Evolutionary conservation across 2,329 filamentous ascomycete genomes (phyloP).

Genomic region (Fusarium sp.): DNA sequence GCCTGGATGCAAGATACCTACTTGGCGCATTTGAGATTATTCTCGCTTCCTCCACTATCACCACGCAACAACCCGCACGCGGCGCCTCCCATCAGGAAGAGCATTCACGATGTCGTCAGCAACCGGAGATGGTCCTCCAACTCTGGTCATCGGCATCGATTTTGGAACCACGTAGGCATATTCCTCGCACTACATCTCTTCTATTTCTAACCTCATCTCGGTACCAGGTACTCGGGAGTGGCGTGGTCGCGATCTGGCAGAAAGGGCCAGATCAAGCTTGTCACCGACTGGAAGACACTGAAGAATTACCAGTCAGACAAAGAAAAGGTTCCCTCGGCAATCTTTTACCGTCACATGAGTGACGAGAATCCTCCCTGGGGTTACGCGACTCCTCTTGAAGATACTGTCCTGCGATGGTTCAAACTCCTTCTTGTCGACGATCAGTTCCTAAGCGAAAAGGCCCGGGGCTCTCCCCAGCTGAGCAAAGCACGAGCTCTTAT

Average conservation of each 20-base stretch:
- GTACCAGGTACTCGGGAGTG: slow-evolving; percentile 58
- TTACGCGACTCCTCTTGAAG: slow-evolving; percentile 48
- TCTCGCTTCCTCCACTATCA: neutral
- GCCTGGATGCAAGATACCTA: neutral
- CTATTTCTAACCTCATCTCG: slow-evolving; percentile 4
- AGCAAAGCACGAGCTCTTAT: slow-evolving; percentile 23
- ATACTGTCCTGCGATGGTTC: slow-evolving; percentile 57
- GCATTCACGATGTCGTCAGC: neutral
- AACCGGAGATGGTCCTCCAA: neutral
- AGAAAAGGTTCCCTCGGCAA: slow-evolving; percentile 53
- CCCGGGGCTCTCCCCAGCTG: slow-evolving; percentile 48
- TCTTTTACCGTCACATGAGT: slow-evolving; percentile 41
- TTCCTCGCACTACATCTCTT: rapidly evolving
- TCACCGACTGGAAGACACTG: slow-evolving; percentile 52
- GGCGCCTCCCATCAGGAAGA: neutral
- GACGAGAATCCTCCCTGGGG: slow-evolving; percentile 50
- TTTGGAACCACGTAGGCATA: slow-evolving; percentile 35
- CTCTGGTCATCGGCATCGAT: slow-evolving; percentile 33
- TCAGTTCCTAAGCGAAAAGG: slow-evolving; percentile 50
- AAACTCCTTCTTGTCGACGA: slow-evolving; percentile 60
- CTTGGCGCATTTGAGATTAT: neutral
- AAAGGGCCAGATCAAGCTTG: slow-evolving; percentile 48
- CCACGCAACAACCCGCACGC: neutral
- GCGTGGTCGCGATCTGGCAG: slow-evolving; percentile 55
- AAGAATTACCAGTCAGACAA: slow-evolving; percentile 49